These are phyloP conservation scores for Nemania sp. DNA, from an alignment of 2,329 filamentous ascomycete species.

Conservation along the genomic window DNA sequence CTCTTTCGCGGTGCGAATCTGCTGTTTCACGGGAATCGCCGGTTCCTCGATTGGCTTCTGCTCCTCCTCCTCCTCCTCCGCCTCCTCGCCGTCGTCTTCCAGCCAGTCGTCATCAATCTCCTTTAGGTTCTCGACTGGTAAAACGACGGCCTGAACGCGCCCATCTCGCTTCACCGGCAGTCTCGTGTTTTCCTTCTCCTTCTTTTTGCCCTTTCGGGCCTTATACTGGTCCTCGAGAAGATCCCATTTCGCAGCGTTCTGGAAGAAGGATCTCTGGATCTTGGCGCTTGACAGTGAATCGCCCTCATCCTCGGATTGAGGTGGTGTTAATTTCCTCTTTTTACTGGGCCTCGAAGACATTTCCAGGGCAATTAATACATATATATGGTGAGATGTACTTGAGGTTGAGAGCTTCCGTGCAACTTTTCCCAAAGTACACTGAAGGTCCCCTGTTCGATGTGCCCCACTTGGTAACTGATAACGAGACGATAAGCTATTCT, in stretches of 20 bases:
- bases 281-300: constrained; percentile 42
- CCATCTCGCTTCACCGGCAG: constrained; percentile 88
- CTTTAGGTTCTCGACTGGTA: constrained; percentile 62
- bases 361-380: neutral
- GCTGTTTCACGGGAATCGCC: constrained; percentile 73
- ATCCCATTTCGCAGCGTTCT: constrained; percentile 81
- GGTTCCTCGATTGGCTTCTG: constrained; percentile 52
- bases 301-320: constrained; percentile 52
- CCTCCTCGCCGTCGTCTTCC: constrained; percentile 59
- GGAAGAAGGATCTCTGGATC: constrained; percentile 69
- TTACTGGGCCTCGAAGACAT: constrained; percentile 60
- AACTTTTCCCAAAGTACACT: constrained; percentile 20
- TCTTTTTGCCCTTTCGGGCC: constrained; percentile 74
- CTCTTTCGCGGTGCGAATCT: constrained; percentile 87
- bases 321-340: constrained; percentile 62
- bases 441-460: constrained; percentile 21
- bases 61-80: constrained; percentile 44
- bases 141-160: constrained; percentile 63
- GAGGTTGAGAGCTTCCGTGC: neutral
- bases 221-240: constrained; percentile 81
- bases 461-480: constrained; percentile 21
- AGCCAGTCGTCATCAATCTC: constrained; percentile 68
- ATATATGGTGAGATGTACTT: neutral
- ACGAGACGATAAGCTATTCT: constrained; percentile 11
- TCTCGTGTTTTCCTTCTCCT: constrained; percentile 70